A percentile compares a stretch with the other conserved stretches of the same genome.
Evolutionary conservation across 106 monocot species (phyloP).

Genomic region (Dioscorea zingiberensis): DNA sequence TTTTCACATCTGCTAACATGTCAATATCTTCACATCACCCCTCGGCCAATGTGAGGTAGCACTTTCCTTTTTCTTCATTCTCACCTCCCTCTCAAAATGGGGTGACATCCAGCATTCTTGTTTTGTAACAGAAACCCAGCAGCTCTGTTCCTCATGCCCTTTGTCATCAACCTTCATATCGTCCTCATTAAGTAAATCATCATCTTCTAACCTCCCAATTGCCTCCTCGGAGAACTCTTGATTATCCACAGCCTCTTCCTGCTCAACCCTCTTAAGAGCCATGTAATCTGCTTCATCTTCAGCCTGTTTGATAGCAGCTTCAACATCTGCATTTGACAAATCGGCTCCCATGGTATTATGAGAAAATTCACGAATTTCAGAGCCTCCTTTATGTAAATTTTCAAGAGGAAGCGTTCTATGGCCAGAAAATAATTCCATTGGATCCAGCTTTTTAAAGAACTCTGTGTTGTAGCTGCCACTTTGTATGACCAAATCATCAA

Average conservation of each 20-base stretch:
- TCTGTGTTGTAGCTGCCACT: conserved; percentile 98
- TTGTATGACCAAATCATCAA: conserved; percentile 98
- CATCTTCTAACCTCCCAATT: conserved; percentile 73
- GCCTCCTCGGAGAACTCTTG: conserved; percentile 95
- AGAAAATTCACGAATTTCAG: conserved; percentile 27
- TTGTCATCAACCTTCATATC: conserved; percentile 54
- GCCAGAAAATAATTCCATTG: conserved; percentile 85
- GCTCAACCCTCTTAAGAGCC: conserved; percentile 89
- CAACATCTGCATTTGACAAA: conserved; percentile 93
- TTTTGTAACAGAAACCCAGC: conserved; percentile 11
- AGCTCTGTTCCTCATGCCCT: conserved; percentile 27
- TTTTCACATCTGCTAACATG: conserved; percentile 96
- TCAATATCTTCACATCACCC: conserved; percentile 87
- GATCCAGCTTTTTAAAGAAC: conserved; percentile 98
- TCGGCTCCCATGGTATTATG: conserved; percentile 11
- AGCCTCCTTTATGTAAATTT: conserved; percentile 23
- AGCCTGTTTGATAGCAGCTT: conserved; percentile 91
- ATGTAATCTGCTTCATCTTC: conserved; percentile 99
- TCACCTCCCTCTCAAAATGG: conserved; percentile 4
- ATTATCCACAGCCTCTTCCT: conserved; percentile 97
- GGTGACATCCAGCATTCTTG: conserved; percentile 16
- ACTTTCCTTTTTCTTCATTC: conserved; percentile 61
- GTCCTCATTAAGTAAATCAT: conserved; percentile 81
- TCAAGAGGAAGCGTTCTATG: conserved; percentile 37
- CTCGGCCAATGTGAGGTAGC: conserved; percentile 41